Evolutionary conservation across 1,284 basidiomycete genomes (phyloP), one percentile per base, ranked within the genome.

Genomic region (Stygiomarasmius scandens): DNA sequence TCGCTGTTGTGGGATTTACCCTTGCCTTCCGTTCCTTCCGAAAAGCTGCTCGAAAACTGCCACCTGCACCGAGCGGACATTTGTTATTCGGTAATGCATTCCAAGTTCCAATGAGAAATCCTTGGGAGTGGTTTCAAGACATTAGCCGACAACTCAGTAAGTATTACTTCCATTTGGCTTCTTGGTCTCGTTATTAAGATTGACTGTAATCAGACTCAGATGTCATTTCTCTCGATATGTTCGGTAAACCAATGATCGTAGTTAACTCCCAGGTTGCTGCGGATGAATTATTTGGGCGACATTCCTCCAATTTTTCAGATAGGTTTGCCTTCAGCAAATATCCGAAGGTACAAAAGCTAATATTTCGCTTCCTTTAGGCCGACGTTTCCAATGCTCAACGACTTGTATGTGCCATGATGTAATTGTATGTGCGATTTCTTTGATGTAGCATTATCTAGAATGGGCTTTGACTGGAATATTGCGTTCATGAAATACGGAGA

Each of bases 231-330:
- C 27, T 55, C n/a, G 43, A 54, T 24, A 48, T 55, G 25, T 50
- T 51, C 14, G 57, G 57, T 10, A 58, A 46, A 3, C 48, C 59
- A 10, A 47, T 58, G 36, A 47, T 61, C 0, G 47, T 61, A 11
- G 48, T 61, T 25, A 58, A 58, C 38, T 61, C 59, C n/a, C 43
- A 52, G 16, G 29, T 52, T 29, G 59, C 54, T 5, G 44, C 49
- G 14, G 51, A 49, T 20, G 59, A 61, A 19, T 19, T 61, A 10
- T 45, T 61, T 20, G 56, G 55, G 25, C 54, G 49, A 23, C 47
- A 48, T 19, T 57, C 55, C 20, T 25, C 48, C 4, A 58, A 55
- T 5, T 58, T 55, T 34, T 54, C 55, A 8, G 52, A 55, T 43
- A 54, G 56, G 54, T 50, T 10, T 8, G 43, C 20, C 14, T 8